Base-by-base conservation (phyloP, 495 filamentous ascomycete genomes). In the Sabuloglossum arenarium region DNA sequence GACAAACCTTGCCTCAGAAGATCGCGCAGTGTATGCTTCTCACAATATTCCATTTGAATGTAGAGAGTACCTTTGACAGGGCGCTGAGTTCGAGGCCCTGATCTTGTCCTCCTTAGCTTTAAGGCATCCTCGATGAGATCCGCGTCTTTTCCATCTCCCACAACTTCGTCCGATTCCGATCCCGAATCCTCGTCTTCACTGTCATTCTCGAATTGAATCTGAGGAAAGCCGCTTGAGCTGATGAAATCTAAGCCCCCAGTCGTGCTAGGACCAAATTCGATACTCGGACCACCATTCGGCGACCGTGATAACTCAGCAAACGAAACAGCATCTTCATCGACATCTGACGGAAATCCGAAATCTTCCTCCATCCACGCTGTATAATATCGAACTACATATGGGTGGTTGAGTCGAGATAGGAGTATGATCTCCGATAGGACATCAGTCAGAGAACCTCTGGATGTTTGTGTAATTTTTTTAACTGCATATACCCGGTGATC, bases 1-100 rank as follows among this genome's bases (percentile, higher is more conserved):
- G 73, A 78, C 31, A 97, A 65, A 34, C 81, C 82, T 56, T 84
- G 79, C 47, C 78, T 75, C 47, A 97, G 89, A n/a, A 95, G 68
- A 72, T 98, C 88, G 32, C 91, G 81, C 31, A 98, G 73, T 0
- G 91, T 96, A 64, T 87, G 81, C 62, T 85, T 88, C 65, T 96
- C 91, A 64, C 93, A 97, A 63, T 94, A 95, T 62, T 97, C 90
- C 91, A 98, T 98, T 59, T 86, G 83, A 58, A 90, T 90, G 63
- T 88, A 90, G 0, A 90, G 74, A 0, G 78, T 79, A 8, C 77
- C 78, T 50, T 71, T 71, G 27, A 73, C 62, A 8, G 73, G 67
- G 29, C 72, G 58, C n/a, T 54, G 25, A 9, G 55, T 39, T 8
- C 53, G 19, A 4, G 65, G 61, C 24, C 52, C 60, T 6, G 66